Evolutionary conservation across 2,329 filamentous ascomycete genomes (phyloP).

Genomic region (Paecilomyces formosus): DNA sequence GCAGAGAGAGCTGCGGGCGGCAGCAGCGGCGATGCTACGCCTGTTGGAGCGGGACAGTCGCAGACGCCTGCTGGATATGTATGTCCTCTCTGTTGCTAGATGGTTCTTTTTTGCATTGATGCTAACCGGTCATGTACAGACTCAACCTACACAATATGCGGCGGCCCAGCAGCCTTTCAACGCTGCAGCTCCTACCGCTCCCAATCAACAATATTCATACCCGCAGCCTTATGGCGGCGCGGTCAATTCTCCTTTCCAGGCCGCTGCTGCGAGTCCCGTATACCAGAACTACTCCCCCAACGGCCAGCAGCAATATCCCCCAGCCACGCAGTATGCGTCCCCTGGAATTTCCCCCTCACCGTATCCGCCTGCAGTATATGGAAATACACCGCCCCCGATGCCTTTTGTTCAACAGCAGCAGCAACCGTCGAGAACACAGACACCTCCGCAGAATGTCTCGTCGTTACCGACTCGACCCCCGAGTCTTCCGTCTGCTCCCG

Average conservation of each 20-base stretch:
- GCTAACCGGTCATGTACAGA: slow-evolving; percentile 15
- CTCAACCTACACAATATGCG: slow-evolving; percentile 37
- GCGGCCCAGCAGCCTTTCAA: slow-evolving; percentile 42
- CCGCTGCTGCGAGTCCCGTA: slow-evolving; percentile 30
- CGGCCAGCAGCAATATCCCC: slow-evolving; percentile 26
- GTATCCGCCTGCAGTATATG: slow-evolving; percentile 29
- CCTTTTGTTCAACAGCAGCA: slow-evolving; percentile 36
- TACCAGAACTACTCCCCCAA: slow-evolving; percentile 30
- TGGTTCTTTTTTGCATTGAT: not conserved
- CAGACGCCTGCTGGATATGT: slow-evolving; percentile 52
- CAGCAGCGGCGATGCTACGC: slow-evolving; percentile 52
- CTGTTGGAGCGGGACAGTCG: slow-evolving; percentile 41
- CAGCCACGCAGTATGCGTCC: slow-evolving; percentile 23
- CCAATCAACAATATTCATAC: slow-evolving; percentile 29
- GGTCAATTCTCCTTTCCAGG: slow-evolving; percentile 35
- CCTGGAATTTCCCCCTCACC: slow-evolving; percentile 24
- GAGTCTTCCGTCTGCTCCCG: slow-evolving; percentile 48
- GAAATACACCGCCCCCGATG: slow-evolving; percentile 32
- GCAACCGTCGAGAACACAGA: slow-evolving; percentile 34
- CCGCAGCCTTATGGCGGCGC: slow-evolving; percentile 34
- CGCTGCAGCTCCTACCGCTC: slow-evolving; percentile 29
- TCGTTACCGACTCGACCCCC: slow-evolving; percentile 43
- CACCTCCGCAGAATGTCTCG: slow-evolving; percentile 31
- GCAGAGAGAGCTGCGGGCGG: slow-evolving; percentile 53
- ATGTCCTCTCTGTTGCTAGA: slow-evolving; percentile 30